Conservation (phyloP, 2,329 filamentous ascomycete species). For the Neonectria magnoliae region DNA sequence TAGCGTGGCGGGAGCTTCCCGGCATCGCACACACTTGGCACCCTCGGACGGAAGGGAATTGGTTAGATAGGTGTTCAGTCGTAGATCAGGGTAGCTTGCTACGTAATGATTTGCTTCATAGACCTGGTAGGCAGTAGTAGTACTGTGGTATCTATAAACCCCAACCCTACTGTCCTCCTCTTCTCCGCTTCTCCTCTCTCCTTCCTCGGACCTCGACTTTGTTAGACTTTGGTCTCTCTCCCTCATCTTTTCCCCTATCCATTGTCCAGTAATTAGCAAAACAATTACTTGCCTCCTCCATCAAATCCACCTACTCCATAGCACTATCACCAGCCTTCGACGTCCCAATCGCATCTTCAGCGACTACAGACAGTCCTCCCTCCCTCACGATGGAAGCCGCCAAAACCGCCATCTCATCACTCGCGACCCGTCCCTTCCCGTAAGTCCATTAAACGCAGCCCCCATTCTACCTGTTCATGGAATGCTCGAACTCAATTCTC, state of each 20-base stretch:
- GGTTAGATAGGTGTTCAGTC: too few relatives aligned
- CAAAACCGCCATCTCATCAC: slow-evolving; percentile 24
- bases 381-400: slow-evolving; percentile 21
- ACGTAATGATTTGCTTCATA: not conserved
- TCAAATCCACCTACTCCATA: not conserved
- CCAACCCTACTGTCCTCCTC: slow-evolving; percentile 3
- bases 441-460: slow-evolving; percentile 15
- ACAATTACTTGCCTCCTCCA: not conserved
- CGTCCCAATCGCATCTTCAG: not conserved
- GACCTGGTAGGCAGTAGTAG: too few relatives aligned
- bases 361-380: not conserved
- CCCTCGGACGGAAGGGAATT: slow-evolving; percentile 13
- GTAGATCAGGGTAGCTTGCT: not conserved
- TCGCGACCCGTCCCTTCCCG: slow-evolving; percentile 36
- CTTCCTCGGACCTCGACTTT: not conserved
- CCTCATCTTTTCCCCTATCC: not conserved
- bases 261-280: not conserved
- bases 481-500: not conserved
- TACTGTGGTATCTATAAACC: not conserved
- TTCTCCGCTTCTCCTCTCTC: not conserved
- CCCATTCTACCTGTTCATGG: not conserved
- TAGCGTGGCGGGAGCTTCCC: not conserved
- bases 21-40: not conserved
- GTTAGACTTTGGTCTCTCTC: not conserved
- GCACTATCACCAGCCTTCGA: not conserved